These are phyloP conservation scores for Akanthomyces lecanii DNA, from an alignment of 2,329 filamentous ascomycete genomes.

Conservation along the genomic window DNA sequence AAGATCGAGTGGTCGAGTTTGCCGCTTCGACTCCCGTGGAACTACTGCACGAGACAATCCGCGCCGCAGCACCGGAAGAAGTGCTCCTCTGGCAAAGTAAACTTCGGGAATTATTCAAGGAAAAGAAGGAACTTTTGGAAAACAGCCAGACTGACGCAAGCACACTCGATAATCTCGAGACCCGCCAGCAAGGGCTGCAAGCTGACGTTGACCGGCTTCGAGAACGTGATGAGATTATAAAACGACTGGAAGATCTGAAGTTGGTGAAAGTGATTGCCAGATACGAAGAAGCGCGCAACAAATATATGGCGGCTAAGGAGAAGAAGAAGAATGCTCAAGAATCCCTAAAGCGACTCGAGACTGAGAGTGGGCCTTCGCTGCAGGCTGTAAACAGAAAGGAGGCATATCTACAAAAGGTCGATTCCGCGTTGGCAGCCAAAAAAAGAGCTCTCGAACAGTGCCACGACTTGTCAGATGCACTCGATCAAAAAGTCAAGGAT, in stretches of 20 bases:
- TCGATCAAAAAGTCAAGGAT: conserved; percentile 35
- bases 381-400: conserved; percentile 66
- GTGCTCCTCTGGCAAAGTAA: conserved; percentile 75
- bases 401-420: conserved; percentile 57
- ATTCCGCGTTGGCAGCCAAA: conserved; percentile 51
- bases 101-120: conserved; percentile 65
- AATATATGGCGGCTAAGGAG: conserved; percentile 49
- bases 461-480: conserved; percentile 47
- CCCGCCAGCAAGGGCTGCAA: conserved; percentile 68
- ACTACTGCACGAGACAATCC: conserved; percentile 77
- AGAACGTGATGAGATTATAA: conserved; percentile 66
- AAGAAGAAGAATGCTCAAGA: conserved; percentile 49
- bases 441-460: conserved; percentile 49
- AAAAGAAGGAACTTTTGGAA: conserved; percentile 60
- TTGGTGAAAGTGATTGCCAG: conserved; percentile 61
- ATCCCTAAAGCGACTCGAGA: conserved; percentile 57
- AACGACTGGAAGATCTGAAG: conserved; percentile 61
- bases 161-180: conserved; percentile 62
- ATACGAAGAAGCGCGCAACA: conserved; percentile 53
- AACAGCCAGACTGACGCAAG: conserved; percentile 58
- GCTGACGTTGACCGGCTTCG: conserved; percentile 79
- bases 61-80: conserved; percentile 77
- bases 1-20: conserved; percentile 94
- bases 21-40: conserved; percentile 77
- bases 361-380: conserved; percentile 60